Base-by-base conservation (phyloP, 805 yeast genomes). In the Teunomyces panamensis region DNA sequence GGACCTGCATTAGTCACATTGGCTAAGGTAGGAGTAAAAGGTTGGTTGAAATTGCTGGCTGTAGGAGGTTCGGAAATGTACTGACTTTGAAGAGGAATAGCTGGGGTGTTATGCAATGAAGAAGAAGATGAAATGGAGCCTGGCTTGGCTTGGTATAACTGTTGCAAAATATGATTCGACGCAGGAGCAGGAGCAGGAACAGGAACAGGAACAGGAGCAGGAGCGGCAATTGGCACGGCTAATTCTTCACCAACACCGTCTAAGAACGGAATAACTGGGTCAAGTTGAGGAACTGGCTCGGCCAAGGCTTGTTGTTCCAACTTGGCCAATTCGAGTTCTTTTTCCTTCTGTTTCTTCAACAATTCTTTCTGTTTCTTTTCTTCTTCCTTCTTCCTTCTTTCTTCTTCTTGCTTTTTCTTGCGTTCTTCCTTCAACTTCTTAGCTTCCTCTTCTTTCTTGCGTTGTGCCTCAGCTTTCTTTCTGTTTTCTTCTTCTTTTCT, bases 61-160 rank as follows among this genome's bases (percentile, higher is more conserved):
- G 41, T 10, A n/a, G 41, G 10, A 20, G 41, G 41, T 7, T 37
- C 41, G 2, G 41, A 11, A 16, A 37, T 37, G 11, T 11, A 37
- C 13, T 24, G 41, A 20, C 16, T 41, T 13, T 47, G 45, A 34
- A 47, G 49, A 7, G 49, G 17, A 2, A 47, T 30, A 2, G 53
- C 44, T 4, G 53, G 43, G 2, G 43, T 42, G 8, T 14, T 17
- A 32, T 27, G 26, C 34, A 41, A 41, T 9, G 34, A 28, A 28
- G 43, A 41, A 28, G 42, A 30, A 4, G 36, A 14, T 28, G 30
- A 42, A 27, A 39, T 48, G 5, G 59, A 54, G 14, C 57, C 54
- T 10, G 70, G 69, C 36, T 60, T 67, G 10, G 69, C 68, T 16
- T 59, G 71, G 51, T 65, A 69, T 33, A 65, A 62, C 54, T 63